phyloP scores from a whole-genome alignment of 73 alveolate genomes.

The Tetrahymena elliotti region DNA sequence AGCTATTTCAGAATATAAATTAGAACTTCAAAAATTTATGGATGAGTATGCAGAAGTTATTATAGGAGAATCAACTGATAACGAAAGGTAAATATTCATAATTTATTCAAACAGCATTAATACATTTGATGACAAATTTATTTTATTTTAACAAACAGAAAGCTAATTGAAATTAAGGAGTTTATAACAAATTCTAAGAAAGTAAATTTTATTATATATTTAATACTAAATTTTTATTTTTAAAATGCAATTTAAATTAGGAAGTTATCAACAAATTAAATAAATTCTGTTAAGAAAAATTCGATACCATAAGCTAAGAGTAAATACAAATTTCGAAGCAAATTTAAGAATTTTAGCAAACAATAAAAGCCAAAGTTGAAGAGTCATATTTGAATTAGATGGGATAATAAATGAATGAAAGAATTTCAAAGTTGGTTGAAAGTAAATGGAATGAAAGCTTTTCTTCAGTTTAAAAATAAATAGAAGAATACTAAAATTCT shows the following conservation, averaged over 20 bases:
- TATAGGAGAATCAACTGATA: background rate
- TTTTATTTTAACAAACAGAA: background rate
- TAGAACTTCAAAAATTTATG: background rate
- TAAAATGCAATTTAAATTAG: background rate
- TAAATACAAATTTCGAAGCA: background rate
- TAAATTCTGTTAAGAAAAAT: background rate
- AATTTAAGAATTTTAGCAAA: background rate
- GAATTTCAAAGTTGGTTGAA: background rate
- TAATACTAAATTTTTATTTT: background rate
- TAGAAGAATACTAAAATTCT: background rate
- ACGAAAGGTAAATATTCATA: background rate
- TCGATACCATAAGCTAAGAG: background rate
- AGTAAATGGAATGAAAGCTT: background rate
- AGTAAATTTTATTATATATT: background rate
- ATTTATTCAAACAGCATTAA: background rate
- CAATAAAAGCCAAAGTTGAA: background rate
- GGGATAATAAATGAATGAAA: background rate
- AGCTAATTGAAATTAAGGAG: background rate
- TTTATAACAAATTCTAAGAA: background rate
- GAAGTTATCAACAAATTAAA: background rate
- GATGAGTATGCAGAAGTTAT: background rate
- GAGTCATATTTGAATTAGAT: background rate
- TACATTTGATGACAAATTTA: too few species aligned
- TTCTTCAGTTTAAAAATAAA: background rate
- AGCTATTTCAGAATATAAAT: background rate